A percentile compares a stretch with the other conserved stretches of the same genome.
phyloP scores from a whole-genome alignment of 1,284 basidiomycete genomes.

The Hortiboletus rubellus region DNA sequence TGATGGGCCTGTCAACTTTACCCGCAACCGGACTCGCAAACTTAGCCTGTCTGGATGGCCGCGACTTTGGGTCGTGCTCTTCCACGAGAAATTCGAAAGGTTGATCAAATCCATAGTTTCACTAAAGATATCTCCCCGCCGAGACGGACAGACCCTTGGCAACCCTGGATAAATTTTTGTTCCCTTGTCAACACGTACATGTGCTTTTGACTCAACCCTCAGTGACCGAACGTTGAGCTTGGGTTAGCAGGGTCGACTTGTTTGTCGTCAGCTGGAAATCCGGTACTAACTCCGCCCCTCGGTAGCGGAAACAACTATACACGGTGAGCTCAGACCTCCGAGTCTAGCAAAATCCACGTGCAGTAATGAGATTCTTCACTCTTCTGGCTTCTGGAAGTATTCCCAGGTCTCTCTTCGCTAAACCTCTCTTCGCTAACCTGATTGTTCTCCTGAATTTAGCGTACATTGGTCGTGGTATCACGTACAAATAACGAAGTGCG shows the following conservation, averaged over 20 bases:
- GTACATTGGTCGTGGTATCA: conserved; percentile 21
- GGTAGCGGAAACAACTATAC: neutral
- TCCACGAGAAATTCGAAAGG: neutral
- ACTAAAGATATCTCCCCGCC: neutral
- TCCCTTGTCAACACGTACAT: conserved; percentile 16
- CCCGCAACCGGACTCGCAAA: neutral
- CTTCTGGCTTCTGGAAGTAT: conserved; percentile 1
- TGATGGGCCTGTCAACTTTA: neutral
- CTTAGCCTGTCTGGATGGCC: neutral
- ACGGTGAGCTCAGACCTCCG: neutral
- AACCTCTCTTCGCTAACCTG: conserved; percentile 23
- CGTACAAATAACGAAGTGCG: conserved; percentile 26
- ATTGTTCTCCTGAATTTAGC: conserved; percentile 31
- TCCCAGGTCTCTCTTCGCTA: conserved; percentile 13
- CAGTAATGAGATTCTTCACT: neutral
- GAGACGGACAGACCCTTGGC: neutral
- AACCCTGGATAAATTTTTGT: conserved; percentile 17
- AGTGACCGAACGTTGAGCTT: neutral
- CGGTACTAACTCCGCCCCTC: neutral
- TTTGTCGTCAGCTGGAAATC: neutral
- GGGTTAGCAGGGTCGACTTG: conserved; percentile 8
- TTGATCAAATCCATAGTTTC: neutral
- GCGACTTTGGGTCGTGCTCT: neutral
- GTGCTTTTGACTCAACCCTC: conserved; percentile 8
- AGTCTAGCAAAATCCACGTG: neutral